Evolutionary conservation across 2,329 filamentous ascomycete species (phyloP).

Genomic region (Ustulina deusta): DNA sequence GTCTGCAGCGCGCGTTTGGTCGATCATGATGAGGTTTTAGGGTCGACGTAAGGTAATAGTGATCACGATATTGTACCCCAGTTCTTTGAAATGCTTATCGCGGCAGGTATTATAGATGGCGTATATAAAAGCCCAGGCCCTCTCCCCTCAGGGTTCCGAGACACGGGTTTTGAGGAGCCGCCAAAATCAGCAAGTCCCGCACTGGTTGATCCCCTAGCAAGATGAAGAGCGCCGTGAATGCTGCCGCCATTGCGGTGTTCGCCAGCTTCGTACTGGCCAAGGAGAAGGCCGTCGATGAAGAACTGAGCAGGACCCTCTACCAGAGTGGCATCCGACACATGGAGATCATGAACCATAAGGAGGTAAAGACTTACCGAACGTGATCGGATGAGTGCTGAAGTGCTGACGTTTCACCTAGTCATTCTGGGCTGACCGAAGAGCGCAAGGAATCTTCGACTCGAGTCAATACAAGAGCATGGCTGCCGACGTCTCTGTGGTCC

Average conservation of each 20-base stretch:
- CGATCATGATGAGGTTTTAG: too few species aligned
- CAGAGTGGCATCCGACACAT: constrained; percentile 51
- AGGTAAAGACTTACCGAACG: constrained; percentile 38
- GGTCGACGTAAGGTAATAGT: neutral
- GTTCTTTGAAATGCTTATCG: constrained; percentile 29
- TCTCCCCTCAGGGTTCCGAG: neutral
- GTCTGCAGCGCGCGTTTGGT: neutral
- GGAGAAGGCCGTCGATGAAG: constrained; percentile 50
- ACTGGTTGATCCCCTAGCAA: constrained; percentile 36
- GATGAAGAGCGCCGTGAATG: constrained; percentile 48
- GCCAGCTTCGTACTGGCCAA: constrained; percentile 47
- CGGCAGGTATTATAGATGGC: constrained; percentile 29
- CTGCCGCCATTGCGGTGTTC: constrained; percentile 47
- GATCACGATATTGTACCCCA: neutral
- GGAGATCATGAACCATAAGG: constrained; percentile 50
- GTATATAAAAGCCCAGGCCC: constrained; percentile 28
- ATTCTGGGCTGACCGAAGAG: constrained; percentile 50
- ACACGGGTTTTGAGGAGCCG: constrained; percentile 27
- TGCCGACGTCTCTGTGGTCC: constrained; percentile 39
- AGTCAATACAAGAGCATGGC: constrained; percentile 49
- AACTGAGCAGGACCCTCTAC: constrained; percentile 48
- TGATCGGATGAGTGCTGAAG: constrained; percentile 8
- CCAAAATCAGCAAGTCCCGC: constrained; percentile 28
- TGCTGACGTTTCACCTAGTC: constrained; percentile 38
- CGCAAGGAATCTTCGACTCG: constrained; percentile 47